Evolutionary conservation across 768 basidiomycete genomes (phyloP).

Genomic region (Mycena alexandri): DNA sequence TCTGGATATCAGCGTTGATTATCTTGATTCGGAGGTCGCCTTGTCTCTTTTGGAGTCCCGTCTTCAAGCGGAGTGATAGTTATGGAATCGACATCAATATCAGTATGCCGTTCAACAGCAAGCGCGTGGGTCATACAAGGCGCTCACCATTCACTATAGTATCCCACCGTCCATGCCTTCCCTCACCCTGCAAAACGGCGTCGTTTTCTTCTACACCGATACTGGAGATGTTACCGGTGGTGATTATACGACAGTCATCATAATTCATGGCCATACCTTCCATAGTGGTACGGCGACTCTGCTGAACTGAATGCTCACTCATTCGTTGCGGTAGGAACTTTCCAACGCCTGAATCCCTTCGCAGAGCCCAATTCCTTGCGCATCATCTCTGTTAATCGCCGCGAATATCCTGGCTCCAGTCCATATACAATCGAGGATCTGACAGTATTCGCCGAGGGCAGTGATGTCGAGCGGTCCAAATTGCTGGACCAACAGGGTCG

Average conservation of each 20-base stretch:
- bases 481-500: constrained; percentile 45
- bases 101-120: too few relatives aligned
- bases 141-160: too few relatives aligned
- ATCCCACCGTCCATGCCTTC: constrained; percentile 24
- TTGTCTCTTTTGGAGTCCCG: too few relatives aligned
- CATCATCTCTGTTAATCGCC: constrained; percentile 47
- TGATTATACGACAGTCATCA: constrained; percentile 40
- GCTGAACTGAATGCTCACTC: neutral
- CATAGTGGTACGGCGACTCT: constrained; percentile 39
- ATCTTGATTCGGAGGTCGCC: too few relatives aligned
- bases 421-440: constrained; percentile 45
- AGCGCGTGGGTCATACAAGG: too few relatives aligned
- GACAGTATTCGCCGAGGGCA: constrained; percentile 27
- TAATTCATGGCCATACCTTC: constrained; percentile 49
- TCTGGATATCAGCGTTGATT: too few relatives aligned
- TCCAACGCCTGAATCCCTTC: constrained; percentile 39
- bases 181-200: constrained; percentile 31
- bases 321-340: constrained; percentile 39
- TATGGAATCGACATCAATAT: too few relatives aligned
- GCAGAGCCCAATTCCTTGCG: constrained; percentile 41
- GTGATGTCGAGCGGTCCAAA: constrained; percentile 34
- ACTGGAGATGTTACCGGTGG: constrained; percentile 41
- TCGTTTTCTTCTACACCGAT: constrained; percentile 46
- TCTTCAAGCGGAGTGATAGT: too few relatives aligned
- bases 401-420: constrained; percentile 49